Evolutionary conservation across 352 stramenopile species (phyloP), one percentile per base, ranked within the genome.

Genomic region (Blastocystis sp.): DNA sequence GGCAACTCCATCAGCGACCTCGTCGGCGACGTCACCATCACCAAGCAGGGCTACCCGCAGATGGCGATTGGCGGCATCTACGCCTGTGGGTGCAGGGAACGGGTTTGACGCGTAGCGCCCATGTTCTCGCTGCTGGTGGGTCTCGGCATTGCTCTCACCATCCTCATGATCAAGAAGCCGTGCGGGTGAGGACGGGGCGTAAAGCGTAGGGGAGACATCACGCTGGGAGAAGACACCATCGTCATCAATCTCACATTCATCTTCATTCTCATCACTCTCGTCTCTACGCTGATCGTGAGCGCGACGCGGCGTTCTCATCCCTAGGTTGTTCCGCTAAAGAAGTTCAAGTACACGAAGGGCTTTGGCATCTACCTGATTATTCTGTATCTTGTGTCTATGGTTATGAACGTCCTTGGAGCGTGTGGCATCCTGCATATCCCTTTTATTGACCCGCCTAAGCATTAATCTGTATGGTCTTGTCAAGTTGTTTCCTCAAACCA

Each of bases 1-100:
- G 93, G 93, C 4, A 96, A 96, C 89, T 93, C 89, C 0, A 92
- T 94, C 74, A 93, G 92, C 40, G 94, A 97, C 91, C 89, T 96
- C 19, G 92, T 91, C 64, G 92, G 93, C 7, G 95, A 97, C 88
- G 89, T 95, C 0, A 93, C 93, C 34, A 94, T 97, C 89, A 93
- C 93, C 21, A 91, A 91, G 48, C 93, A 94, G 89, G 93, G 93
- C 9, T 89, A 94, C 23, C 84, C 89, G 10, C 74, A 90, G n/a
- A 93, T 93, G 91, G 91, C 91, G 2, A 89, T 93, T 19, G 91
- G 90, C 0, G 91, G 89, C 3, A 91, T 89, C 66, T 91, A 92
- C 80, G 91, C 86, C 3, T 76, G 70, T 80, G 67, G 52, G 17
- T 11, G 60, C 40, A n/a, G 34, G 34, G 52, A 80, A 9, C n/a